Evolutionary conservation across 2,329 filamentous ascomycete genomes (phyloP).

Genomic region (Curvularia hawaiiensis): DNA sequence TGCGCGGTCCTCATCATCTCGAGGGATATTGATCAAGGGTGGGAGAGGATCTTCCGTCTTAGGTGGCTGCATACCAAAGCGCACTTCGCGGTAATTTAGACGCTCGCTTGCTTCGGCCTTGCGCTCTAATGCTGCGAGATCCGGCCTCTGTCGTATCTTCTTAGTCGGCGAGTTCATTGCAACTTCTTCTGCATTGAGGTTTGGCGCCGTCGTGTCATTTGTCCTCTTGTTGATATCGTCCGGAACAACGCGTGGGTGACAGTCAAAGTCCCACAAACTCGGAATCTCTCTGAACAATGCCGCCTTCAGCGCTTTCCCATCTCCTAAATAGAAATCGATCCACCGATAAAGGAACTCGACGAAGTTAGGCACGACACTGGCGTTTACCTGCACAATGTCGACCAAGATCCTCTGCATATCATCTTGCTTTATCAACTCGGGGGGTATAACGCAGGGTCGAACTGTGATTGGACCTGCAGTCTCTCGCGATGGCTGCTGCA

Average conservation of each 20-base stretch:
- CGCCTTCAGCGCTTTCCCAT: conserved; percentile 39
- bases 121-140: conserved; percentile 30
- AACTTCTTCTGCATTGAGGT: conserved; percentile 14
- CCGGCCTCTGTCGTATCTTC: conserved; percentile 32
- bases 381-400: conserved; percentile 38
- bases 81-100: conserved; percentile 40
- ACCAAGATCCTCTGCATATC: conserved; percentile 39
- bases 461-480: conserved; percentile 20
- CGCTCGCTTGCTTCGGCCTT: conserved; percentile 36
- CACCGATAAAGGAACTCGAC: conserved; percentile 44
- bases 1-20: conserved; percentile 21
- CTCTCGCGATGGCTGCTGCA: conserved; percentile 7
- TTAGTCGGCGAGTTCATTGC: conserved; percentile 25
- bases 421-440: conserved; percentile 33
- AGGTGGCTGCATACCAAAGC: conserved; percentile 38
- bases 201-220: neutral
- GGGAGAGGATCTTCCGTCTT: conserved; percentile 30
- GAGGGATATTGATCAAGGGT: conserved; percentile 41
- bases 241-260: conserved; percentile 33
- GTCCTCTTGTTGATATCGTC: conserved; percentile 12
- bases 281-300: conserved; percentile 43
- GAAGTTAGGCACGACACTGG: conserved; percentile 39
- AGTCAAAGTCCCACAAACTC: conserved; percentile 43
- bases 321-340: conserved; percentile 41
- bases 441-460: conserved; percentile 27